Evolutionary conservation across 495 filamentous ascomycete genomes (phyloP), one percentile per base, ranked within the genome.

Genomic region (Penicillium mononematosum): DNA sequence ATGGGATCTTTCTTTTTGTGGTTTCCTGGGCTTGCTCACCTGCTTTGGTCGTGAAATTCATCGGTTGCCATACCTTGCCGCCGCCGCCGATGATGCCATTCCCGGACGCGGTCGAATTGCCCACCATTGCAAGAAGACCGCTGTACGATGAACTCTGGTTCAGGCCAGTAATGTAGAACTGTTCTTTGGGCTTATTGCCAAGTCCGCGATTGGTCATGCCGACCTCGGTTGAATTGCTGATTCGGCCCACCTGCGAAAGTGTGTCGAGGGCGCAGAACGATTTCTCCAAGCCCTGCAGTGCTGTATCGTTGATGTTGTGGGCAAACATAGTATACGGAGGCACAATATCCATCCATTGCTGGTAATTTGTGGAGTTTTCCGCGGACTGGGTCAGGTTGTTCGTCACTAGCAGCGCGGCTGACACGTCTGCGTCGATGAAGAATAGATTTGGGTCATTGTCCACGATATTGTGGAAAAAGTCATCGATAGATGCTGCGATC

Each of bases 261-360:
- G 75, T 75, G 19, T 80, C 69, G 41, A 95, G 71, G 2, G 87
- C 91, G 62, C 91, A 96, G 65, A 83, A 90, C 19, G 90, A 94
- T 44, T 78, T 79, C 55, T 83, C 77, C 29, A 98, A 59, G 10
- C 94, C 95, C 17, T 77, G 70, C 49, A 91, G 77, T 12, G 75
- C 67, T 5, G 74, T 71, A 61, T 85, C 75, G 36, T 86, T 81
- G 39, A 74, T 64, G 55, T 88, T 85, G 61, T 89, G 85, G 2
- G 87, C 90, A 68, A 93, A 98, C 56, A 98, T 77, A 7, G 81
- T 84, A 66, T 88, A 96, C 7, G 89, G 88, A 11, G 83, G 81
- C 0, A 70, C 67, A 16, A 75, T 59, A n/a, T 72, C 72, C 80
- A 87, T 83, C 79, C 84, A 84, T 38, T 78, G 50, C 1, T 79